Evolutionary conservation across 1,284 basidiomycete species (phyloP).

Genomic region (Flammula alnicola): DNA sequence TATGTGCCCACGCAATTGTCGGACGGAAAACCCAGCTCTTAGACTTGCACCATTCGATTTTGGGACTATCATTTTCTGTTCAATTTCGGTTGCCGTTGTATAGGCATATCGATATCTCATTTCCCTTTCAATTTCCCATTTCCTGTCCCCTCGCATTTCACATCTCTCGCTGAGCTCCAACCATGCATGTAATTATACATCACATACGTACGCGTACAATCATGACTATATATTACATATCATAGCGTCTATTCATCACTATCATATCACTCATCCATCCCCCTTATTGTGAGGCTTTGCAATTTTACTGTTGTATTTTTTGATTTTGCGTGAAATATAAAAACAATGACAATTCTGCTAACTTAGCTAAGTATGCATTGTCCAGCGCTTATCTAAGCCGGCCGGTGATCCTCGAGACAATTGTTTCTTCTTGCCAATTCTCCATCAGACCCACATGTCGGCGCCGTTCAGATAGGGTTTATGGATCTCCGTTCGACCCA

Average conservation of each 20-base stretch:
- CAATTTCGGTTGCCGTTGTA: constrained; percentile 4
- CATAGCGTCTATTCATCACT: not conserved
- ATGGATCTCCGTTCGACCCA: constrained; percentile 10
- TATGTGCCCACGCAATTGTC: not conserved
- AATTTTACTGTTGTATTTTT: too few relatives aligned
- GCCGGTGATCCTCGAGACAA: too few relatives aligned
- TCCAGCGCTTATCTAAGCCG: too few relatives aligned
- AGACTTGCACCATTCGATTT: not conserved
- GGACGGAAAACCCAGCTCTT: not conserved
- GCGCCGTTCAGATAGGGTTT: too few relatives aligned
- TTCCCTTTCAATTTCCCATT: not conserved
- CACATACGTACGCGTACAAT: constrained; percentile 6
- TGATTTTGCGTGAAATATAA: too few relatives aligned
- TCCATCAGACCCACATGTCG: too few relatives aligned
- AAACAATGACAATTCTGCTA: too few relatives aligned
- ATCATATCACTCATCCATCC: too few relatives aligned
- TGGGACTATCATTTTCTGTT: not conserved
- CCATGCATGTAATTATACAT: constrained; percentile 10
- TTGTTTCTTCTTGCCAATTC: too few relatives aligned
- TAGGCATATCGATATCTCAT: not conserved
- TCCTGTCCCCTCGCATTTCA: not conserved
- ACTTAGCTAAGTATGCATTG: too few relatives aligned
- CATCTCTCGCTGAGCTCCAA: not conserved
- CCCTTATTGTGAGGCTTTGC: too few relatives aligned
- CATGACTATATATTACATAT: not conserved